Base-by-base conservation (phyloP, 164 flowering plant genomes). In the Buxus sempervirens region DNA sequence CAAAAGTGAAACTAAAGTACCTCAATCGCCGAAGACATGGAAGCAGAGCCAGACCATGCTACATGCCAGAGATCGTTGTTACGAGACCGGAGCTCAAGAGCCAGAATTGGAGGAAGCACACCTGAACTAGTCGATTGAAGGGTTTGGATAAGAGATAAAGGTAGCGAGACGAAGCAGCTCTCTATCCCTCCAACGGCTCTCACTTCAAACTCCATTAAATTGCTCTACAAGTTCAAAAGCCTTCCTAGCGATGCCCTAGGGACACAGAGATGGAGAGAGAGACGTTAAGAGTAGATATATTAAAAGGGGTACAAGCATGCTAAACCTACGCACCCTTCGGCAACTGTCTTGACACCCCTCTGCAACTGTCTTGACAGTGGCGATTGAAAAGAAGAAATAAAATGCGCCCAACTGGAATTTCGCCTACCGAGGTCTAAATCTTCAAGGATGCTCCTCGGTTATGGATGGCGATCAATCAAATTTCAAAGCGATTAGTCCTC, bases 1-100 rank as follows among this genome's bases (percentile, higher is more conserved):
- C 41, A 22, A 23, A 55, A 54, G 16, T 41, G 19, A 42, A 63
- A 53, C 6, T 2, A 22, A 36, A 69, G 28, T 58, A 89, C 98
- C 96, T 95, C 96, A 23, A 95, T 88, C 0, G 94, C 77, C 6
- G 86, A 66, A 42, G 98, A 87, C 32, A 76, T 51, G 14, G 99
- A 95, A 54, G 94, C 85, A 42, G 90, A 83, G 68, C 97, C 99
- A 51, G 93, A 85, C 98, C 99, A 90, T 21, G 98, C 86, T 18
- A 89, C 86, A 71, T 75, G 66, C 96, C 98, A 96, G 54, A 73
- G 70, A 41, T 73, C 58, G 70, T 56, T 53, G 55, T 66, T 15
- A 59, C 18, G 63, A 19, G 90, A 78, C 19, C 86, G 90, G 56
- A 96, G 95, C 76, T 93, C 93, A 54, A 96, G 85, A 23, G 87